These are phyloP conservation scores for Casuarina glauca DNA, from an alignment of 306 rosid species.

Conservation along the genomic window DNA sequence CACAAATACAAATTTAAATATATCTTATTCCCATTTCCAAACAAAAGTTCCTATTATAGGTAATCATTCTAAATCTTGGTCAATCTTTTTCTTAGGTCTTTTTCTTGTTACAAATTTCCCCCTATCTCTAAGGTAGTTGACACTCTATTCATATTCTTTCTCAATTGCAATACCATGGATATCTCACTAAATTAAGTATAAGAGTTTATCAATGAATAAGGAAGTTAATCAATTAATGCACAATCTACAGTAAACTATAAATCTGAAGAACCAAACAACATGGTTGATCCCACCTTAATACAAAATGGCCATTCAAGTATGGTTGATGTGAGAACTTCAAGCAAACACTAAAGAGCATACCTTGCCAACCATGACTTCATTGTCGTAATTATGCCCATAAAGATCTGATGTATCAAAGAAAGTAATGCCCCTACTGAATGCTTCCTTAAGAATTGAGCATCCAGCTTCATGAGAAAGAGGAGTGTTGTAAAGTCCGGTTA, in stretches of 20 bases:
- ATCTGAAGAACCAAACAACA: too few species aligned
- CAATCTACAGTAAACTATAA: too few species aligned
- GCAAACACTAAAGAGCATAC: constrained; percentile 23
- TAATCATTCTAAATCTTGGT: too few species aligned
- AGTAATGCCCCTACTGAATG: constrained; percentile 60
- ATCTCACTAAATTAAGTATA: neutral
- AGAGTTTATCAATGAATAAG: too few species aligned
- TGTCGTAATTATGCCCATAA: constrained; percentile 58
- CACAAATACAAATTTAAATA: too few species aligned
- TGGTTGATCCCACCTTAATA: too few species aligned
- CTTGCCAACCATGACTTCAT: constrained; percentile 78
- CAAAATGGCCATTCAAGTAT: constrained; percentile 5
- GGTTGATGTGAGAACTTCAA: neutral
- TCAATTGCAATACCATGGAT: neutral
- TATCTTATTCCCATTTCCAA: too few species aligned
- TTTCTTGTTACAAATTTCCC: too few species aligned
- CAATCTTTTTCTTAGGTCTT: too few species aligned
- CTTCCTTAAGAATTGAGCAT: constrained; percentile 59
- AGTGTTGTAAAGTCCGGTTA: constrained; percentile 57
- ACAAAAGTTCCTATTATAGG: too few species aligned
- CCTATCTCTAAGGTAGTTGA: too few species aligned
- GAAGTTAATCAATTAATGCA: too few species aligned
- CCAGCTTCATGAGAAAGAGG: constrained; percentile 78
- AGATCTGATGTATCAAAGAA: constrained; percentile 73
- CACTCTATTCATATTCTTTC: neutral